A percentile compares a stretch with the other conserved stretches of the same genome.
Evolutionary conservation across 768 basidiomycete genomes (phyloP).

Genomic region (Suillus fuscotomentosus): DNA sequence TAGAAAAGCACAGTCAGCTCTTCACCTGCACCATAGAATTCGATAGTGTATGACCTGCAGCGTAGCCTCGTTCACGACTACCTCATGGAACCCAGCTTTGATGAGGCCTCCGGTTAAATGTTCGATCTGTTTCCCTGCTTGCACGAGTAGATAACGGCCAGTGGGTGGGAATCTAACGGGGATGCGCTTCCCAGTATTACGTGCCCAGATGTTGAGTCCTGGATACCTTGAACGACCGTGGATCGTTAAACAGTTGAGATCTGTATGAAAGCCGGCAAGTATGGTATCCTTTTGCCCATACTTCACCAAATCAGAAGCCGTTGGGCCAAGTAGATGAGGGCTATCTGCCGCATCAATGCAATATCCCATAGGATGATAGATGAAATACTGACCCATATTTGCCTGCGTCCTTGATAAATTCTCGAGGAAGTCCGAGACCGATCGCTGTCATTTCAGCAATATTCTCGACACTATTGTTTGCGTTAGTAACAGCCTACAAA

Average conservation of each 20-base stretch:
- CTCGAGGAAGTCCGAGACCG: slow-evolving; percentile 71
- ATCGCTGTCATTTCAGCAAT: slow-evolving; percentile 87
- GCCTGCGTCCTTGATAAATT: slow-evolving; percentile 77
- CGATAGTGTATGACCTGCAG: slow-evolving; percentile 48
- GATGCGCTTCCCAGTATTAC: slow-evolving; percentile 90
- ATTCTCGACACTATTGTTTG: slow-evolving; percentile 69
- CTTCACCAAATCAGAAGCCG: slow-evolving; percentile 84
- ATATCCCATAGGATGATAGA: background rate
- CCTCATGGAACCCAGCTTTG: slow-evolving; percentile 93
- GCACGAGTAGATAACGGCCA: slow-evolving; percentile 81
- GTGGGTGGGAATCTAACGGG: slow-evolving; percentile 83
- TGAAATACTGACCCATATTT: slow-evolving; percentile 66
- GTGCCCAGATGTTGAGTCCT: slow-evolving; percentile 91
- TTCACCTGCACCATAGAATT: background rate
- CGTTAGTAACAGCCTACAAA: background rate
- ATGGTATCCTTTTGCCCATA: slow-evolving; percentile 81
- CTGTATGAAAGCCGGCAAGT: slow-evolving; percentile 91
- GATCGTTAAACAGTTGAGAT: slow-evolving; percentile 93
- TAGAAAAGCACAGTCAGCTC: slow-evolving; percentile 25
- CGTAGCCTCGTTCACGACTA: slow-evolving; percentile 84
- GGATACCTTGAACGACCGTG: slow-evolving; percentile 86
- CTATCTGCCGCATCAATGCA: slow-evolving; percentile 30
- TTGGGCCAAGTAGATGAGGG: slow-evolving; percentile 89
- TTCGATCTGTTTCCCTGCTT: slow-evolving; percentile 95
- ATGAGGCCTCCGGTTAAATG: slow-evolving; percentile 82